Conservation (phyloP, 768 basidiomycete species). For the Naganishia randhawae region DNA sequence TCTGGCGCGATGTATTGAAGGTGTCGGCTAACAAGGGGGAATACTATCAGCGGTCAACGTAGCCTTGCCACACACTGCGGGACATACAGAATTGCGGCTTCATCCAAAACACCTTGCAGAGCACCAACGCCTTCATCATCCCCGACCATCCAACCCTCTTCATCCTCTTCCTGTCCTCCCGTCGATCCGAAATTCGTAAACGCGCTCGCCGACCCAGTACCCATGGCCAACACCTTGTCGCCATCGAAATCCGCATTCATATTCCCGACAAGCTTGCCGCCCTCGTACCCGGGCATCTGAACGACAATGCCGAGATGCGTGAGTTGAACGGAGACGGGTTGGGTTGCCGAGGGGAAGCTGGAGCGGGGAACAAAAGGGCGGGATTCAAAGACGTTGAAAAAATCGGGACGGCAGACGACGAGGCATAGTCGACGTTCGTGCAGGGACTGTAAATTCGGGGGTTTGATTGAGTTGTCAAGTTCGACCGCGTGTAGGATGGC, state of each 20-base stretch:
- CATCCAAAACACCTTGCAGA: background rate
- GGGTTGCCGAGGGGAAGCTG: background rate
- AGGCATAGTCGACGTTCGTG: constrained; percentile 17
- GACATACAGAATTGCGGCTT: background rate
- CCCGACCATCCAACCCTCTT: constrained; percentile 2
- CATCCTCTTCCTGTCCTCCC: background rate
- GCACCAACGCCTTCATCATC: constrained; percentile 5
- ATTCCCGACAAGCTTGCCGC: constrained; percentile 8
- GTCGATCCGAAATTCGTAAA: background rate
- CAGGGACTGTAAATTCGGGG: background rate
- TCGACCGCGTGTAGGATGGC: background rate
- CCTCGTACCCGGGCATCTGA: constrained; percentile 17
- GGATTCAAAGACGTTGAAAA: constrained; percentile 12
- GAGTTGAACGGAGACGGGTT: constrained; percentile 8
- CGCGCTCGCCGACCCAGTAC: background rate
- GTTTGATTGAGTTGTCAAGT: background rate
- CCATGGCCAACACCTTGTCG: constrained; percentile 8
- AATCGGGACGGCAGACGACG: constrained; percentile 21
- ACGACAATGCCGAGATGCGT: constrained; percentile 11
- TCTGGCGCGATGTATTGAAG: constrained; percentile 40
- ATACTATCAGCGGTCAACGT: background rate
- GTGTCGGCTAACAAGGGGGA: background rate
- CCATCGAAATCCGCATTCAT: constrained; percentile 17
- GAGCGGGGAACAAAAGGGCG: constrained; percentile 2
- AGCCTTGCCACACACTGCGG: background rate